Percentiles rank a stretch among this genome's conserved stretches.
Evolutionary conservation across 495 filamentous ascomycete genomes (phyloP).

Genomic region (Penicillium cataractarum): DNA sequence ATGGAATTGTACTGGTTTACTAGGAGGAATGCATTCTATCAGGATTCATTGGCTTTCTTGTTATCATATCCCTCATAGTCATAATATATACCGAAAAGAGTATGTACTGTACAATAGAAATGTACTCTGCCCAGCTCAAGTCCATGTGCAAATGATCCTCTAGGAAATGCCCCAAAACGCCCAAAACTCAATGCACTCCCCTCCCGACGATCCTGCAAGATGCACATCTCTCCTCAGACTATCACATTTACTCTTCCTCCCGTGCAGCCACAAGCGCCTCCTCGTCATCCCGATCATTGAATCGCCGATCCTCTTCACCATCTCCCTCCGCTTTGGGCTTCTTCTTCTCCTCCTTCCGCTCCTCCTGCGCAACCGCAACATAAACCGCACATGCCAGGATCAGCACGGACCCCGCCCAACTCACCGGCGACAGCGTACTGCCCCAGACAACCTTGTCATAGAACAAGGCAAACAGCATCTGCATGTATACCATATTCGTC

Average conservation of each 20-base stretch:
- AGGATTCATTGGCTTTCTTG: neutral
- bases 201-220: neutral
- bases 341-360: slow-evolving; percentile 17
- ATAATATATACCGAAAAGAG: neutral
- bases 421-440: slow-evolving; percentile 64
- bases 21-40: neutral
- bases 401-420: slow-evolving; percentile 72
- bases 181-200: slow-evolving; percentile 18
- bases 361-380: slow-evolving; percentile 62
- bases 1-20: neutral
- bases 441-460: slow-evolving; percentile 83
- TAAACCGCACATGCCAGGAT: slow-evolving; percentile 83
- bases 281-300: slow-evolving; percentile 19
- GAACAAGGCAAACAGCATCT: slow-evolving; percentile 87
- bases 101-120: neutral
- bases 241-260: neutral
- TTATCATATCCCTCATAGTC: neutral
- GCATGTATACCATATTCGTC: slow-evolving; percentile 87
- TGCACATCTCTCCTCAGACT: no score
- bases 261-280: slow-evolving; percentile 12
- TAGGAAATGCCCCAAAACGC: neutral
- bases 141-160: neutral
- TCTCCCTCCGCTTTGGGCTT: neutral
- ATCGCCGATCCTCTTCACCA: slow-evolving; percentile 9
- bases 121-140: neutral